These are phyloP conservation scores for Pontederia crassipes DNA, from an alignment of 176 grass and related monocot genomes.

Conservation along the genomic window DNA sequence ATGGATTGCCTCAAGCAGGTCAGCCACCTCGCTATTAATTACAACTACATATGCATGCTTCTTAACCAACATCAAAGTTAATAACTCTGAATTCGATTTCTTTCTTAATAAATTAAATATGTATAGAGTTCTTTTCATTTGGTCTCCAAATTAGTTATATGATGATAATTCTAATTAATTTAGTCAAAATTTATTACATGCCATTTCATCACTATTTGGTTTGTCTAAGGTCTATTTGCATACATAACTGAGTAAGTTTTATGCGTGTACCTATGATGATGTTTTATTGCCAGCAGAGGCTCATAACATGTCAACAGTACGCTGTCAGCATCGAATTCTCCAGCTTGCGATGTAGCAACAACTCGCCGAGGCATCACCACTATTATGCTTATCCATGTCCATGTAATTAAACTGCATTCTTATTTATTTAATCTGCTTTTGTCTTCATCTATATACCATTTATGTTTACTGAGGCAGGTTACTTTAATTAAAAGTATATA, in stretches of 20 bases:
- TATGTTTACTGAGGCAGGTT: neutral
- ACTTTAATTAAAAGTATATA: neutral
- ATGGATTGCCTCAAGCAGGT: slow-evolving; percentile 67
- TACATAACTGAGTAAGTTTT: neutral
- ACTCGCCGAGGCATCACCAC: slow-evolving; percentile 29
- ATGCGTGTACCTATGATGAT: neutral
- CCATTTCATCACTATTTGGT: no score
- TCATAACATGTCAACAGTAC: slow-evolving; percentile 64
- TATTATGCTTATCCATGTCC: slow-evolving; percentile 47
- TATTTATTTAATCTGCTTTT: neutral
- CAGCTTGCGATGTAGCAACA: slow-evolving; percentile 25
- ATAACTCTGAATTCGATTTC: neutral
- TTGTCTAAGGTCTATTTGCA: neutral
- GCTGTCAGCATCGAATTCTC: slow-evolving; percentile 32
- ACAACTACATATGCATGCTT: neutral
- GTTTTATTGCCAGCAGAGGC: slow-evolving; percentile 40
- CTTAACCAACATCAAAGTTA: no score
- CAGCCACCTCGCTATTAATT: neutral
- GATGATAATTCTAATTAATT: no score
- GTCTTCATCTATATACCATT: neutral
- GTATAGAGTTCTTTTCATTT: no score
- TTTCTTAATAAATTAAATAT: neutral
- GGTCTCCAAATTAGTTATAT: no score
- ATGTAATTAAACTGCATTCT: neutral
- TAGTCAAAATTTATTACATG: no score